Evolutionary conservation across 2,329 filamentous ascomycete species (phyloP), one percentile per base, ranked within the genome.

Genomic region (Aspergillus tamarii): DNA sequence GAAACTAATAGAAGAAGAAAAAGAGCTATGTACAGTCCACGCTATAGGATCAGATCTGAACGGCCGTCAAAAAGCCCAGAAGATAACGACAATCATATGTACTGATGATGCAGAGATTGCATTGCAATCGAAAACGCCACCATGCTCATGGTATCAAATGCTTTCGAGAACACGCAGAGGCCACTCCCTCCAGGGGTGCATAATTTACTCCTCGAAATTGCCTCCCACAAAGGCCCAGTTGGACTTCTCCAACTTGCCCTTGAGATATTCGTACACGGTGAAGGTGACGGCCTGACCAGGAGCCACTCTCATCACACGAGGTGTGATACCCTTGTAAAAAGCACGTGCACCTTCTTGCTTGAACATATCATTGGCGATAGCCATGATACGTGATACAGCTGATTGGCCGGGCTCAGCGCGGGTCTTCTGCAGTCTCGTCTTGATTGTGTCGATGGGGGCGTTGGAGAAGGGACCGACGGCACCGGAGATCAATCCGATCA

Each of bases 321-420:
- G 95, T 54, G 95, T 99, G 80, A 99, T 99, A 73, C 95, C 95
- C 86, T 98, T 98, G 85, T 97, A 99, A 82, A 99, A 99, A 55
- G 95, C 95, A 73, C 93, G 89, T 70, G 94, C 84, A 41, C 95
- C 95, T 82, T 99, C 95, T 82, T 96, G 92, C 89, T 88, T 91
- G 83, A 94, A 94, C 92, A 94, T 95, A 68, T 94, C 91, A 61
- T 81, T 85, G 58, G 92, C 89, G 72, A 99, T 99, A 46, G 81
- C 77, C 34, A 87, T 84, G 71, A 99, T 97, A 64, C 95, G 85
- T 63, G 87, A 86, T 70, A 96, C 79, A 14, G 95, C 94, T 54
- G 89, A 91, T 74, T 94, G 90, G 19, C 94, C 94, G 6, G 89
- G 86, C 79, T 91, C 86, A 4, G 91, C 93, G 0, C 93, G 92